phyloP scores from a whole-genome alignment of 805 yeast genomes.

The Monosporozyma solicola region DNA sequence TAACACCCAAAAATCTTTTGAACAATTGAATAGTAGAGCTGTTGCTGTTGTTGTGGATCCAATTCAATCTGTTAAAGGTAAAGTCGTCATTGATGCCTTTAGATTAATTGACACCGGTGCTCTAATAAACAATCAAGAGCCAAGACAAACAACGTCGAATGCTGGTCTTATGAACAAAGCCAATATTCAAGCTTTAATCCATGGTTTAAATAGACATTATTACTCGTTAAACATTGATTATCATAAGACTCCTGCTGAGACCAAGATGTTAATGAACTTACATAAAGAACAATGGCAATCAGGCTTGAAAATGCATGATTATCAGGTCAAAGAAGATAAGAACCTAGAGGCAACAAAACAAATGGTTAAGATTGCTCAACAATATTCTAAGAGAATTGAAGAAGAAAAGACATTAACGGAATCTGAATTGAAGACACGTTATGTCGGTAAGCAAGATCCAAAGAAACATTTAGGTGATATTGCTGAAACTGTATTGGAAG shows the following conservation, averaged over 20 bases:
- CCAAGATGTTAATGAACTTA: slow-evolving; percentile 84
- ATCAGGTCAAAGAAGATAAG: slow-evolving; percentile 63
- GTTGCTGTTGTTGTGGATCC: slow-evolving; percentile 99
- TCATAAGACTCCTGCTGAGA: slow-evolving; percentile 84
- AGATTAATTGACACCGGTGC: slow-evolving; percentile 83
- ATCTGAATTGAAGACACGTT: slow-evolving; percentile 87
- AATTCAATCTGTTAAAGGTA: slow-evolving; percentile 96
- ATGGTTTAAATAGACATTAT: slow-evolving; percentile 93
- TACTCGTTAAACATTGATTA: slow-evolving; percentile 93
- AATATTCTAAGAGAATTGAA: slow-evolving; percentile 78
- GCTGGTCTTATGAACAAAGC: slow-evolving; percentile 94
- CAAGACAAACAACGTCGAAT: slow-evolving; percentile 94
- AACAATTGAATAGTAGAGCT: slow-evolving; percentile 88
- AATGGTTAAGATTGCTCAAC: slow-evolving; percentile 84
- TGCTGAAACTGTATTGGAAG: slow-evolving; percentile 79
- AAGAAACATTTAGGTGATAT: slow-evolving; percentile 92
- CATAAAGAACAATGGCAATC: slow-evolving; percentile 96
- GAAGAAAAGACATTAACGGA: slow-evolving; percentile 86
- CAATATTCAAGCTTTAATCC: slow-evolving; percentile 91
- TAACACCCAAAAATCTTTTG: slow-evolving; percentile 95
- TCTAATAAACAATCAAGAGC: slow-evolving; percentile 93
- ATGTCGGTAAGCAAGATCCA: slow-evolving; percentile 98
- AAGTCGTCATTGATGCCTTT: slow-evolving; percentile 97
- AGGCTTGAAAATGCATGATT: slow-evolving; percentile 73
- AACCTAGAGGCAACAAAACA: slow-evolving; percentile 64